These are phyloP conservation scores for Apodospora peruviana DNA, from an alignment of 495 filamentous ascomycete species.

Conservation along the genomic window DNA sequence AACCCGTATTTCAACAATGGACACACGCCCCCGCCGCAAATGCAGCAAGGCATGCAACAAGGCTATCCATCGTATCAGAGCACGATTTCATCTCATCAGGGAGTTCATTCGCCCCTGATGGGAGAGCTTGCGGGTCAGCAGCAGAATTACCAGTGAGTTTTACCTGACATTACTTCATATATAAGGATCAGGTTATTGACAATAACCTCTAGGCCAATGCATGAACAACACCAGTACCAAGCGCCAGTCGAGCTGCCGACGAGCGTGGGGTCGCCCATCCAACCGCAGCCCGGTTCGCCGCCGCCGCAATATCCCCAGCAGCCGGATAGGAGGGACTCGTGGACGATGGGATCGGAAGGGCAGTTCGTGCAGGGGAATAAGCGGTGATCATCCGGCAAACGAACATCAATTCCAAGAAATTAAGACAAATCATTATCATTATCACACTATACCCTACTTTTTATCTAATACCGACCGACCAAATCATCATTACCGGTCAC, in stretches of 20 bases:
- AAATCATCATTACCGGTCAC: too few species aligned
- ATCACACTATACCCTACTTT: too few species aligned
- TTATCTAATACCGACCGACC: too few species aligned
- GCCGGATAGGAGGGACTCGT: neutral
- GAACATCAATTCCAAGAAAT: too few species aligned
- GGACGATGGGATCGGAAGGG: conserved; percentile 5
- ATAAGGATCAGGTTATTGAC: neutral
- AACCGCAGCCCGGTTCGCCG: neutral
- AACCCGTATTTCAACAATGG: neutral
- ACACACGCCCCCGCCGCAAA: conserved; percentile 11
- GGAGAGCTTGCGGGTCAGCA: conserved; percentile 4
- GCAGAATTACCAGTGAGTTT: conserved; percentile 5
- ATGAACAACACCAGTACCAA: too few species aligned
- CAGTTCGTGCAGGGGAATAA: conserved; percentile 1
- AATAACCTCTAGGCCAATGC: too few species aligned
- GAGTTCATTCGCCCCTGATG: conserved; percentile 3
- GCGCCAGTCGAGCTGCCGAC: conserved; percentile 3
- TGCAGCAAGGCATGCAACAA: too few species aligned
- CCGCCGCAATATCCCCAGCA: conserved; percentile 10
- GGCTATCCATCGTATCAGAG: too few species aligned
- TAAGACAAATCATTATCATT: too few species aligned
- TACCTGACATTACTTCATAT: neutral
- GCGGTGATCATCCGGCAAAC: neutral
- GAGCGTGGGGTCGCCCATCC: neutral
- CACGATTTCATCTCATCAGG: neutral